Conservation (phyloP, 176 grass and related monocot species). For the Otatea glauca region DNA sequence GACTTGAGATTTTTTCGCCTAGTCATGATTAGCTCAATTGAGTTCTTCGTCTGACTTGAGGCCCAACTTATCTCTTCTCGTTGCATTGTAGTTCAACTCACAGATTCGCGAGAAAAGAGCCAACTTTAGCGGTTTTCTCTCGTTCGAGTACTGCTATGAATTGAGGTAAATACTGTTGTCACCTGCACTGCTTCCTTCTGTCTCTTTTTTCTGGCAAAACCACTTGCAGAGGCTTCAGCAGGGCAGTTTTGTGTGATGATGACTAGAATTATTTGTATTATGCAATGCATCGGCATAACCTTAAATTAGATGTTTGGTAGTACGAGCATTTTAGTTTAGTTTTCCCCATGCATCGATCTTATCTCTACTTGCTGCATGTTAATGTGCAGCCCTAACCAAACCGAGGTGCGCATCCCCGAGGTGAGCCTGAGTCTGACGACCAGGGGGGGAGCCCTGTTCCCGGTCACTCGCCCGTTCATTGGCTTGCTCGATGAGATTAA, state of each 20-base stretch:
- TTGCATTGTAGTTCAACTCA: constrained; percentile 19
- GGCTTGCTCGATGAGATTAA: rapidly evolving
- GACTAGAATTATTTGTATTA: no score
- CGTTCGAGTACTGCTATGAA: constrained; percentile 60
- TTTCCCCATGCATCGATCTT: background rate
- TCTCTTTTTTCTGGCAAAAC: no score
- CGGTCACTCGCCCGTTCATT: background rate
- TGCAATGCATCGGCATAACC: no score
- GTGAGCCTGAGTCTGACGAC: constrained; percentile 58
- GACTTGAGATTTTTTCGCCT: no score
- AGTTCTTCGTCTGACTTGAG: background rate
- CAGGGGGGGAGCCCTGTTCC: constrained; percentile 49
- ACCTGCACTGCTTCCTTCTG: no score
- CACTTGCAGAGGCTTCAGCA: no score
- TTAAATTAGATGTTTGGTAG: no score
- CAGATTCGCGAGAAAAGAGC: constrained; percentile 11
- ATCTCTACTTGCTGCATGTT: background rate
- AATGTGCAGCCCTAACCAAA: constrained; percentile 33
- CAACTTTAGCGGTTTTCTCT: background rate
- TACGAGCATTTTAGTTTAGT: no score
- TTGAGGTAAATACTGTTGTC: constrained; percentile 23
- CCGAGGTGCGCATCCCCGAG: background rate
- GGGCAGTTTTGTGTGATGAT: no score
- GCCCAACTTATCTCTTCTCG: no score
- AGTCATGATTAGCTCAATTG: no score